A percentile compares a stretch with the other conserved stretches of the same genome.
Conservation (phyloP, 352 stramenopile species). For the Globisporangium perplexum region DNA sequence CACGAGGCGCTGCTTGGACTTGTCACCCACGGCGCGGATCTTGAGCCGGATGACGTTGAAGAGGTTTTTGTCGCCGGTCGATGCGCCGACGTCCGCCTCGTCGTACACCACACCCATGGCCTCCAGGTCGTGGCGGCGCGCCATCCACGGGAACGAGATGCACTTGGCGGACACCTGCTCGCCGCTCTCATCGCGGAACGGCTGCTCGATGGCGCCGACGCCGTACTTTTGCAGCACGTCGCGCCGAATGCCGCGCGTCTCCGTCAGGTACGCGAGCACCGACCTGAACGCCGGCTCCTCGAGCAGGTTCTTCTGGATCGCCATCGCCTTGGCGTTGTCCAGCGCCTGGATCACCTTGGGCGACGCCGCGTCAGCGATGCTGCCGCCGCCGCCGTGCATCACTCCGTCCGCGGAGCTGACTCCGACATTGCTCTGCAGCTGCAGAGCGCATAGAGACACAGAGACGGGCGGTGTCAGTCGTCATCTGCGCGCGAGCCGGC, state of each 20-base stretch:
- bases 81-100: constrained; percentile 11
- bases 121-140: constrained; percentile 71
- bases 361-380: constrained; percentile 15
- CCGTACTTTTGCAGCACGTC: constrained; percentile 86
- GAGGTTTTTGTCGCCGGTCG: constrained; percentile 58
- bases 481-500: neutral
- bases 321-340: constrained; percentile 81
- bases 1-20: constrained; percentile 81
- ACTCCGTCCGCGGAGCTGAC: constrained; percentile 33
- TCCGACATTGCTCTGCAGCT: constrained; percentile 48
- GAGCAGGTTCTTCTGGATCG: constrained; percentile 77
- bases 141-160: constrained; percentile 96
- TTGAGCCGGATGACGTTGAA: constrained; percentile 84
- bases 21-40: constrained; percentile 79
- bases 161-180: constrained; percentile 65
- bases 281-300: constrained; percentile 55
- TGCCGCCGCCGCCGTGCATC: constrained; percentile 24
- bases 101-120: constrained; percentile 79
- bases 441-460: neutral
- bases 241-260: constrained; percentile 54
- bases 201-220: constrained; percentile 85
- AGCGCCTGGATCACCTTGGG: constrained; percentile 73
- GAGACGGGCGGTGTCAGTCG: neutral
- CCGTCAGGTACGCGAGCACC: constrained; percentile 69
- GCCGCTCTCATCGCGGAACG: constrained; percentile 63